Evolutionary conservation across 768 basidiomycete genomes (phyloP).

Genomic region (Mycena pura): DNA sequence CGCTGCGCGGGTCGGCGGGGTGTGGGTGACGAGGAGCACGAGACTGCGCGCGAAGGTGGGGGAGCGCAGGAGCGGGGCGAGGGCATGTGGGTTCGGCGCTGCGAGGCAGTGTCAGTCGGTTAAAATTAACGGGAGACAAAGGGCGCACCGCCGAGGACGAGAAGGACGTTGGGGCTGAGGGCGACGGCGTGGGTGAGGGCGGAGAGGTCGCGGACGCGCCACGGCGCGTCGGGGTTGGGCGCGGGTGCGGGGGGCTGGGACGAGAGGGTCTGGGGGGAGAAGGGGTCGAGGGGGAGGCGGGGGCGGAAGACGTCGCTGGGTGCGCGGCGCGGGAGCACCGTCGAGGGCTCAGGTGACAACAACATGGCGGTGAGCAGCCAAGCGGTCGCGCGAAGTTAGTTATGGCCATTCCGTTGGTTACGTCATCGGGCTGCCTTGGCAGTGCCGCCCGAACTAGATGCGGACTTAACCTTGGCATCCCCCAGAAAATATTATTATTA

Average conservation of each 20-base stretch:
- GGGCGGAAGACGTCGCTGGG: constrained; percentile 43
- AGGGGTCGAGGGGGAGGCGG: constrained; percentile 45
- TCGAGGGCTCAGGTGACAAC: no score
- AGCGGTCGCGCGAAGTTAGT: no score
- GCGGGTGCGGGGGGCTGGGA: background rate
- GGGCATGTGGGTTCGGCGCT: constrained; percentile 43
- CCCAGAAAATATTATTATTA: no score
- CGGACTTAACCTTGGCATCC: no score
- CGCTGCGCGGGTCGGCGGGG: constrained; percentile 38
- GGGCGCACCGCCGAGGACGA: constrained; percentile 46
- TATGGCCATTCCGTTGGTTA: no score
- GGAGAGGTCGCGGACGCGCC: constrained; percentile 29
- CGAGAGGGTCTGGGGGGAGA: constrained; percentile 19
- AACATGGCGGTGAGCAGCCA: no score
- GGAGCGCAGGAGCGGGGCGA: constrained; percentile 45
- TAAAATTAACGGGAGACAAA: background rate
- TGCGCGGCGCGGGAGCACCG: constrained; percentile 4
- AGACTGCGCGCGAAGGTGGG: constrained; percentile 40
- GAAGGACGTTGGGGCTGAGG: constrained; percentile 37
- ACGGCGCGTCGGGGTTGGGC: constrained; percentile 30
- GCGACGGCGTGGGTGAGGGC: background rate
- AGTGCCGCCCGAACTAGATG: no score
- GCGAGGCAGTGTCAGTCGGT: background rate
- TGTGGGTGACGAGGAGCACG: constrained; percentile 49
- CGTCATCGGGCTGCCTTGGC: no score